Percentiles rank a stretch among this genome's conserved stretches.
Conservation (phyloP, 2,329 filamentous ascomycete genomes). For the Teratosphaeria viscida region DNA sequence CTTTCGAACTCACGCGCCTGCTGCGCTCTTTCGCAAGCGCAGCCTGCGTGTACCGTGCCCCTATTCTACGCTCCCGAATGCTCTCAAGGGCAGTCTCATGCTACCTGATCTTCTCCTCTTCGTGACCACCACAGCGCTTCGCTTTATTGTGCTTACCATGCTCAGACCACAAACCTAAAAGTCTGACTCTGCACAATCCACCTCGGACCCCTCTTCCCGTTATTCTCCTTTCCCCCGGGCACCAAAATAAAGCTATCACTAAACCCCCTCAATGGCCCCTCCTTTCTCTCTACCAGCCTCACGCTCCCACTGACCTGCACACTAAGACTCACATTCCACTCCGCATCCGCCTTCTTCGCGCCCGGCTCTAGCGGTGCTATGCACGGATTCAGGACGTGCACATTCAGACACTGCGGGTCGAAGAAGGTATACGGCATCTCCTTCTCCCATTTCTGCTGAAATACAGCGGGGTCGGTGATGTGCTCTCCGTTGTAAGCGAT, state of each 20-base stretch:
- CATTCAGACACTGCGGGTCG: constrained; percentile 66
- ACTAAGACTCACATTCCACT: constrained; percentile 57
- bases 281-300: constrained; percentile 50
- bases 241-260: constrained; percentile 73
- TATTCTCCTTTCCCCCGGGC: constrained; percentile 38
- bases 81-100: too few species aligned
- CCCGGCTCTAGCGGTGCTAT: constrained; percentile 11
- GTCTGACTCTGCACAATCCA: constrained; percentile 35
- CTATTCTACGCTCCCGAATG: too few species aligned
- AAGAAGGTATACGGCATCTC: constrained; percentile 56
- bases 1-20: neutral
- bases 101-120: neutral
- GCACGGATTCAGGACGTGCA: constrained; percentile 62
- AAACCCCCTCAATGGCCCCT: constrained; percentile 58
- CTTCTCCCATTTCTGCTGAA: constrained; percentile 57
- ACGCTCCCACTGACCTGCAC: constrained; percentile 67
- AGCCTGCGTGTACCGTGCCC: too few species aligned
- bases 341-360: constrained; percentile 26
- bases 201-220: constrained; percentile 20
- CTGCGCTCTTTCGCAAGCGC: too few species aligned
- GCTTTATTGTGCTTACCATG: neutral
- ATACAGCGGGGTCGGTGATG: constrained; percentile 51
- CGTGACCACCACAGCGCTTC: neutral
- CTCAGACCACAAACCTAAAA: constrained; percentile 32
- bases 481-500: constrained; percentile 73